Evolutionary conservation across 1,284 basidiomycete species (phyloP).

Genomic region (Sanghuangporus baumii): DNA sequence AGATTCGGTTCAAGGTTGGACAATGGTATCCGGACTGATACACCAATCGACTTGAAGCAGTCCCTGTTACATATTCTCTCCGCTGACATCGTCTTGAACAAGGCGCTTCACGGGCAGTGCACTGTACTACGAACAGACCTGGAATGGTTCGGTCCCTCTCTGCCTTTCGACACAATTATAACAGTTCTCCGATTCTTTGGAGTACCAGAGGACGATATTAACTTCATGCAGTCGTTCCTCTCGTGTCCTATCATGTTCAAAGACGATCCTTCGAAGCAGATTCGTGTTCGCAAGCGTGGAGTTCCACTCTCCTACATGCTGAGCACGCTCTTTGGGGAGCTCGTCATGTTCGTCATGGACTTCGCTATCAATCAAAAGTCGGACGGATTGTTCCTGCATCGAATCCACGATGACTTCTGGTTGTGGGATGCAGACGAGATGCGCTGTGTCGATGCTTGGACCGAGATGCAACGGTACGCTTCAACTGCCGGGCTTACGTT

Average conservation of each 20-base stretch:
- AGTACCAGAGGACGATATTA: conserved; percentile 31
- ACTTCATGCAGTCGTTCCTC: conserved; percentile 35
- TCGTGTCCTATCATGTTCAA: conserved; percentile 23
- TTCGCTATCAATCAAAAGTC: conserved; percentile 37
- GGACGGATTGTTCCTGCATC: conserved; percentile 33
- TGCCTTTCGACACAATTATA: conserved; percentile 35
- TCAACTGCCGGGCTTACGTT: conserved; percentile 32
- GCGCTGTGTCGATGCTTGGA: conserved; percentile 32
- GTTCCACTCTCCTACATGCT: conserved; percentile 26
- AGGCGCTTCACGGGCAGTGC: conserved; percentile 28
- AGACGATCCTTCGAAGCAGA: conserved; percentile 8
- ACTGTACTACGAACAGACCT: conserved; percentile 36
- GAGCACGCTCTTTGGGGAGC: conserved; percentile 32
- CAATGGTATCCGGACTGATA: conserved; percentile 8
- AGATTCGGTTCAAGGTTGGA: background rate
- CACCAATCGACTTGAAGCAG: conserved; percentile 16
- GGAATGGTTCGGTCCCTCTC: conserved; percentile 42
- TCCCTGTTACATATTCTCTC: conserved; percentile 32
- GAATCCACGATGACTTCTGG: conserved; percentile 39
- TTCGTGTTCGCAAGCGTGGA: conserved; percentile 17
- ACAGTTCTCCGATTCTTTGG: conserved; percentile 36
- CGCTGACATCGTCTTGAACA: conserved; percentile 35
- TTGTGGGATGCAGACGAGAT: conserved; percentile 30
- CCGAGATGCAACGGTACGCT: conserved; percentile 33
- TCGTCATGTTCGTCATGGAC: conserved; percentile 36